A percentile compares a stretch with the other conserved stretches of the same genome.
Conservation (phyloP, 805 yeast species). For the Saturnispora serradocipensis region DNA sequence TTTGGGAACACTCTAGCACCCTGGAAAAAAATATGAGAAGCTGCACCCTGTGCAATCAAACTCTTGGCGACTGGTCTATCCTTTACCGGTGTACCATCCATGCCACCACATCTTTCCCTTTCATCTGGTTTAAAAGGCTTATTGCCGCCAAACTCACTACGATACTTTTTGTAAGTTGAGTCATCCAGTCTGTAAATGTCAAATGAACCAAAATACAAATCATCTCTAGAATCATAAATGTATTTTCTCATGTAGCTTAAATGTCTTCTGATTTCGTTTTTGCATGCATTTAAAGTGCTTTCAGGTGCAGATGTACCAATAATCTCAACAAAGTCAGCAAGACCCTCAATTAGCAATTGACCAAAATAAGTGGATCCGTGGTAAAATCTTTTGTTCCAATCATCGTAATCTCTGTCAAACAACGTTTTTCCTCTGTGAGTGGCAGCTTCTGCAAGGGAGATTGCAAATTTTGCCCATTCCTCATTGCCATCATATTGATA, state of each 20-base stretch:
- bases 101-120: conserved; percentile 43
- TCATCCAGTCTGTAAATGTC: conserved; percentile 47
- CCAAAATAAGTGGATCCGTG: conserved; percentile 55
- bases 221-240: conserved; percentile 48
- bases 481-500: conserved; percentile 41
- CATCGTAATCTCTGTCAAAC: conserved; percentile 53
- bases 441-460: conserved; percentile 47
- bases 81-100: conserved; percentile 23
- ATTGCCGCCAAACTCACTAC: conserved; percentile 44
- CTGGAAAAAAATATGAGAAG: conserved; percentile 62
- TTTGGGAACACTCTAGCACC: conserved; percentile 48
- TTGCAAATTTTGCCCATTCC: conserved; percentile 40
- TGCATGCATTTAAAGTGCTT: conserved; percentile 24
- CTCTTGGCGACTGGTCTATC: conserved; percentile 29
- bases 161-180: conserved; percentile 42
- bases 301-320: conserved; percentile 31
- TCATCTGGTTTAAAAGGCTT: conserved; percentile 41
- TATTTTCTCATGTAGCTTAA: conserved; percentile 48
- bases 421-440: conserved; percentile 46
- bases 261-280: conserved; percentile 43
- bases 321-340: conserved; percentile 46
- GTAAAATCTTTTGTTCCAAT: conserved; percentile 47
- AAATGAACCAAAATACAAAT: conserved; percentile 49
- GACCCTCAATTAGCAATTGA: conserved; percentile 57
- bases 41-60: conserved; percentile 55